phyloP scores from a whole-genome alignment of 352 stramenopile genomes.

The Globisporangium cylindrosporum region DNA sequence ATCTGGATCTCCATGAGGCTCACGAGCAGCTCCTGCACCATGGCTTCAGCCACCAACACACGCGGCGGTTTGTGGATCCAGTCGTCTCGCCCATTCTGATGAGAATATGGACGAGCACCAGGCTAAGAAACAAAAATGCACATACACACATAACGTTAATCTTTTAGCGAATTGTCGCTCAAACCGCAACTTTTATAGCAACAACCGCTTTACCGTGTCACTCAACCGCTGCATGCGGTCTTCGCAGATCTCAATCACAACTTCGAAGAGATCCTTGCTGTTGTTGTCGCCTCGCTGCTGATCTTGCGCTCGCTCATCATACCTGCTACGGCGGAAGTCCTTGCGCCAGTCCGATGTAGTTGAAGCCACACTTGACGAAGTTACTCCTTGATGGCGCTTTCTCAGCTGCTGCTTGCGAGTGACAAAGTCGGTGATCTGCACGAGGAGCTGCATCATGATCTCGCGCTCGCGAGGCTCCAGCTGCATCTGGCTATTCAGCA shows the following conservation, averaged over 20 bases:
- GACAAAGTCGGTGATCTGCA: conserved; percentile 52
- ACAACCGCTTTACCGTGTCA: conserved; percentile 2
- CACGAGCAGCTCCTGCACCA: conserved; percentile 66
- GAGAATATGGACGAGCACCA: not conserved
- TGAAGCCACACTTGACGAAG: conserved; percentile 15
- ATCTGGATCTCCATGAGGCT: conserved; percentile 49
- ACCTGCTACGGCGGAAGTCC: conserved; percentile 13
- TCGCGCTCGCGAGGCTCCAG: conserved; percentile 22
- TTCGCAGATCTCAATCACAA: conserved; percentile 54
- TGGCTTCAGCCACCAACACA: conserved; percentile 55
- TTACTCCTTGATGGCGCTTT: conserved; percentile 25
- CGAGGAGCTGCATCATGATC: conserved; percentile 43
- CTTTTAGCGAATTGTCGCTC: not conserved
- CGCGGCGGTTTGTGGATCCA: conserved; percentile 30
- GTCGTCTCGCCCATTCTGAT: conserved; percentile 3
- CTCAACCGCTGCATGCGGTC: conserved; percentile 39
- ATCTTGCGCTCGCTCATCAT: not conserved
- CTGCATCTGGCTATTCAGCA: conserved; percentile 4
- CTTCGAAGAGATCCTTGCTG: conserved; percentile 36
- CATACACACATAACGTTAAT: not conserved
- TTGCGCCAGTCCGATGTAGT: conserved; percentile 18
- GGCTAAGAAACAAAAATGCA: not conserved
- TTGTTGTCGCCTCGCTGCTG: not conserved
- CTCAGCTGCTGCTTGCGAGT: conserved; percentile 42
- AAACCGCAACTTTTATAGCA: not conserved